A percentile compares a stretch with the other conserved stretches of the same genome.
Evolutionary conservation across 2,329 filamentous ascomycete genomes (phyloP).

Genomic region (Fusarium euwallaceae): DNA sequence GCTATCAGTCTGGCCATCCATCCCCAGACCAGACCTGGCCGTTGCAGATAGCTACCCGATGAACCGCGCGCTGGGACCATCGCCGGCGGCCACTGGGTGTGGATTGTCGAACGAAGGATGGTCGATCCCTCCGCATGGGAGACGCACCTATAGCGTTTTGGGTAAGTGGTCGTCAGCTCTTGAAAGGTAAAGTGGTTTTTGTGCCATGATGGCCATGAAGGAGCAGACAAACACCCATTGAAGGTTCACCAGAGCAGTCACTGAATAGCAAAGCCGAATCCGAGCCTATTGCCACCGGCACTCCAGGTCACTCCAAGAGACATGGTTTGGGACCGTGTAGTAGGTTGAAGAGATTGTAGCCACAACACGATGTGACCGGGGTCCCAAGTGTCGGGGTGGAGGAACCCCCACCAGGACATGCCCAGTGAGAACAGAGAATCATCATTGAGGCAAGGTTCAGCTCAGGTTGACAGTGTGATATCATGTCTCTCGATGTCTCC

Average conservation of each 20-base stretch:
- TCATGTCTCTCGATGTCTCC: conserved; percentile 2
- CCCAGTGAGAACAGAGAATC: conserved; percentile 24
- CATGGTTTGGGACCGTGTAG: conserved; percentile 11
- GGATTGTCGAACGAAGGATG: conserved; percentile 27
- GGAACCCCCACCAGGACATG: conserved; percentile 32
- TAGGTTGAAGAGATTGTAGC: conserved; percentile 19
- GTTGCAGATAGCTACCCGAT: conserved; percentile 42
- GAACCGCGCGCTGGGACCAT: conserved; percentile 29
- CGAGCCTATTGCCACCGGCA: conserved; percentile 3
- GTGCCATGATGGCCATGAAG: neutral
- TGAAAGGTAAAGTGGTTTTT: neutral
- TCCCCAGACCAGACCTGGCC: conserved; percentile 40
- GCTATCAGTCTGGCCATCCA: conserved; percentile 39
- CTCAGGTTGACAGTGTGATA: conserved; percentile 21
- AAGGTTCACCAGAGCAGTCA: neutral
- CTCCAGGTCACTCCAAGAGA: neutral
- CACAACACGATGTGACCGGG: conserved; percentile 21
- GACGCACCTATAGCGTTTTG: conserved; percentile 25
- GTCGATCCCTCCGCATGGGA: conserved; percentile 18
- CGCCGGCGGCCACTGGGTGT: conserved; percentile 39
- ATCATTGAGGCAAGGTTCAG: conserved; percentile 3
- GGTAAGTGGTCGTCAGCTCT: conserved; percentile 25
- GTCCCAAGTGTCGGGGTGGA: conserved; percentile 15
- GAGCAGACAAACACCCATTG: neutral
- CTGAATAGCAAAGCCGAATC: neutral